Evolutionary conservation across 495 filamentous ascomycete species (phyloP).

Genomic region (Penicillium robsamsonii): DNA sequence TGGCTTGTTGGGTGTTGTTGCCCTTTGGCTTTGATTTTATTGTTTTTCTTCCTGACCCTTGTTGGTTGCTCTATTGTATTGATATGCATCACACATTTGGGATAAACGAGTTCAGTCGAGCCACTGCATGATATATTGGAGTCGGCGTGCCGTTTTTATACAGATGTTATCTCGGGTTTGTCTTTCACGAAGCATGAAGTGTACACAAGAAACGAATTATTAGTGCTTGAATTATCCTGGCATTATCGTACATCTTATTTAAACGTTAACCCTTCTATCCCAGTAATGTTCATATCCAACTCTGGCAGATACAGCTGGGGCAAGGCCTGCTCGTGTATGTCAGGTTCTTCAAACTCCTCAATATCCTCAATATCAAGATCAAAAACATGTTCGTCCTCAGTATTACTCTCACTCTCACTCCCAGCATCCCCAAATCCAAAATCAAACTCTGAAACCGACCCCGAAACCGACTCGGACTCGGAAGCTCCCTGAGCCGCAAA

Average conservation of each 20-base stretch:
- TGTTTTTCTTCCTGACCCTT: not conserved
- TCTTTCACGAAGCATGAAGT: conserved; percentile 7
- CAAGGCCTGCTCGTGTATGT: conserved; percentile 15
- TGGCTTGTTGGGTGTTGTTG: conserved; percentile 21
- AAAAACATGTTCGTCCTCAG: conserved; percentile 7
- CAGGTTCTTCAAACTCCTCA: conserved; percentile 3
- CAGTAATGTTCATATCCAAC: conserved; percentile 23
- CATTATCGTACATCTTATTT: conserved; percentile 11
- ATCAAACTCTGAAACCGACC: conserved; percentile 27
- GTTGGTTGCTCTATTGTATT: conserved; percentile 13
- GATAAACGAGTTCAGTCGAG: conserved; percentile 16
- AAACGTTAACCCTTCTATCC: conserved; percentile 23
- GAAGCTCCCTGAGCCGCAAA: not conserved
- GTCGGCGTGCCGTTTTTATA: conserved; percentile 11
- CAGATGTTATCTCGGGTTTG: conserved; percentile 8
- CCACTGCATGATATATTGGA: not conserved
- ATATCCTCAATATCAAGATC: conserved; percentile 1
- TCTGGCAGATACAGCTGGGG: conserved; percentile 23
- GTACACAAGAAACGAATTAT: conserved; percentile 12
- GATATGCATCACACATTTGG: conserved; percentile 21
- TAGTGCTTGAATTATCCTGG: not conserved
- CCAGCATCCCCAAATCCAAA: conserved; percentile 23
- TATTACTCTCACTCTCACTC: conserved; percentile 22
- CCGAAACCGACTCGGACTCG: conserved; percentile 2
- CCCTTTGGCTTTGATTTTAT: conserved; percentile 24